Percentiles rank a stretch among this genome's conserved stretches.
Conservation (phyloP, 2,329 filamentous ascomycete species). For the Aspergillus fructus region DNA sequence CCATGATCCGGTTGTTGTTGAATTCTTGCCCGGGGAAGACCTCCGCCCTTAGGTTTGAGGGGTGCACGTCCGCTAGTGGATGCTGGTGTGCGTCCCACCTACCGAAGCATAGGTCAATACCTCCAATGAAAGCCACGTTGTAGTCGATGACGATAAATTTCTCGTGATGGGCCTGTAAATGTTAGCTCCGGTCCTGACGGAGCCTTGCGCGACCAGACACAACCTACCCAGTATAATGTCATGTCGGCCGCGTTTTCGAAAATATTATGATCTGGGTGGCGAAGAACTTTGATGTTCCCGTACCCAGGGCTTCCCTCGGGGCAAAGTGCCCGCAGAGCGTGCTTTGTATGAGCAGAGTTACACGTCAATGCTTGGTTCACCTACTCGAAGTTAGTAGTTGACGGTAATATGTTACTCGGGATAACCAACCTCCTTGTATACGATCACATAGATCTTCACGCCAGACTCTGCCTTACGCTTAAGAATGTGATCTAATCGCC, state of each 20-base stretch:
- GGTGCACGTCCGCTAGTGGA: conserved; percentile 81
- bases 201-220: neutral
- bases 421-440: conserved; percentile 73
- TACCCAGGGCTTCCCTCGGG: conserved; percentile 77
- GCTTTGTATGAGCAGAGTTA: conserved; percentile 90
- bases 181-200: conserved; percentile 2
- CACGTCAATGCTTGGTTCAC: conserved; percentile 79
- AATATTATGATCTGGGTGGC: conserved; percentile 93
- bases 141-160: conserved; percentile 97
- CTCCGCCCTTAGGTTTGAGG: conserved; percentile 75
- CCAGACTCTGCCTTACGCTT: conserved; percentile 88
- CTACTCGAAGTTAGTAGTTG: conserved; percentile 21
- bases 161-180: conserved; percentile 74
- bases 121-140: conserved; percentile 85
- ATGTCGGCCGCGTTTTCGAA: conserved; percentile 92
- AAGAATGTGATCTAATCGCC: conserved; percentile 79
- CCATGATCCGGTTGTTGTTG: conserved; percentile 96
- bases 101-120: conserved; percentile 92
- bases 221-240: conserved; percentile 80
- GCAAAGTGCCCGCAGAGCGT: conserved; percentile 75
- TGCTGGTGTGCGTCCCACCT: conserved; percentile 90
- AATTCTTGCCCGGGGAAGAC: conserved; percentile 96
- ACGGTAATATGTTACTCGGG: neutral
- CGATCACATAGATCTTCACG: conserved; percentile 89
- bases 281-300: conserved; percentile 84